phyloP scores from a whole-genome alignment of 306 rosid genomes.

The Delonix regia region DNA sequence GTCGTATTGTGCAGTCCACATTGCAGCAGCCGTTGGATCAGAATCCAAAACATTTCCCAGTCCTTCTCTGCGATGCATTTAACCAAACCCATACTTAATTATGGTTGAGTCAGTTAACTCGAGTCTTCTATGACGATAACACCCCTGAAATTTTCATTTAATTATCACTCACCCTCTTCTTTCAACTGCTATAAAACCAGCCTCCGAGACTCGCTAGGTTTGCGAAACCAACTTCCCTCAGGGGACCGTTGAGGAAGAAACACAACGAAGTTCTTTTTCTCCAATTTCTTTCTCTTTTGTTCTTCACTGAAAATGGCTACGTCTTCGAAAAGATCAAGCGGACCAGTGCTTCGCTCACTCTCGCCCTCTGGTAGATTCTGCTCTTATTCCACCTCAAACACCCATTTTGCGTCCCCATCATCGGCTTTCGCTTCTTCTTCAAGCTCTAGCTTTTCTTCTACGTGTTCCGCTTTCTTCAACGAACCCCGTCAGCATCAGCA shows the following conservation, averaged over 20 bases:
- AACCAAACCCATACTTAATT: conserved; percentile 31
- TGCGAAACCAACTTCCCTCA: conserved; percentile 84
- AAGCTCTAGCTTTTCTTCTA: conserved; percentile 59
- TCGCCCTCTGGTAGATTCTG: conserved; percentile 76
- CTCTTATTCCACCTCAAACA: conserved; percentile 51
- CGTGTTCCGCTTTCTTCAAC: conserved; percentile 52
- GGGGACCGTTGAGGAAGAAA: conserved; percentile 47
- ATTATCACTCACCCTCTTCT: conserved; percentile 42
- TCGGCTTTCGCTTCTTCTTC: conserved; percentile 85
- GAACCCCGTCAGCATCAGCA: conserved; percentile 36
- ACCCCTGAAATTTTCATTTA: background rate
- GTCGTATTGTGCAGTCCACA: conserved; percentile 40
- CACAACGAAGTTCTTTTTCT: background rate
- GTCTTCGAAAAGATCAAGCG: conserved; percentile 64
- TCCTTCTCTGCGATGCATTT: background rate
- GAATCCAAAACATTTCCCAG: conserved; percentile 44
- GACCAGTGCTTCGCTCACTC: conserved; percentile 72
- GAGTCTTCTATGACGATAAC: background rate
- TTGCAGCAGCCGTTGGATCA: conserved; percentile 68
- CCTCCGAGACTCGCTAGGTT: conserved; percentile 84
- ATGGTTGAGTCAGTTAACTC: conserved; percentile 45
- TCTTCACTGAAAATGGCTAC: conserved; percentile 53
- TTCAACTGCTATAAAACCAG: conserved; percentile 53
- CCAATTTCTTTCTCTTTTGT: background rate
- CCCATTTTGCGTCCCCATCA: conserved; percentile 51